Evolutionary conservation across 306 rosid genomes (phyloP).

Genomic region (Dalbergia cultrata): DNA sequence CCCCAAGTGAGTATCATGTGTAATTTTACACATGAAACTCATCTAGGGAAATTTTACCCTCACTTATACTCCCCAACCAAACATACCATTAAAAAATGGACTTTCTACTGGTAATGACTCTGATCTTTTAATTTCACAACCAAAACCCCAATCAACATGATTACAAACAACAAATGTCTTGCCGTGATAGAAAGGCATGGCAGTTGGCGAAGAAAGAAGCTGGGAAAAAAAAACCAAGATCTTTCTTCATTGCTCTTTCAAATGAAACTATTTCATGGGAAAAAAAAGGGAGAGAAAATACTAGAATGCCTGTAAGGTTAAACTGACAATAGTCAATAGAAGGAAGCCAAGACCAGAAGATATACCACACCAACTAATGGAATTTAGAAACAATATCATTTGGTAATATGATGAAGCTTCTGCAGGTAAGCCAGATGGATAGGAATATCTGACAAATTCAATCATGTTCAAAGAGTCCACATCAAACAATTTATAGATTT

Average conservation of each 20-base stretch:
- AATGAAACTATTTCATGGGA: constrained; percentile 11
- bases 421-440: constrained; percentile 30
- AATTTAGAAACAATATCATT: constrained; percentile 26
- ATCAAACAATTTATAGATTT: constrained; percentile 13
- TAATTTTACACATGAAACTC: too few relatives aligned
- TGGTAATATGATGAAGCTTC: constrained; percentile 10
- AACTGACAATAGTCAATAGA: constrained; percentile 23
- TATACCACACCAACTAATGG: constrained; percentile 28
- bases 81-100: not conserved
- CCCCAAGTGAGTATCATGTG: too few relatives aligned
- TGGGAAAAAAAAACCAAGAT: constrained; percentile 1
- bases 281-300: not conserved
- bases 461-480: constrained; percentile 10
- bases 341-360: constrained; percentile 38
- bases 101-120: constrained; percentile 9
- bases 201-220: constrained; percentile 27
- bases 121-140: constrained; percentile 28
- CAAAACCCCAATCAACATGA: constrained; percentile 24
- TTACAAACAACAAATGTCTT: constrained; percentile 23
- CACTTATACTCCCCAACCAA: too few relatives aligned
- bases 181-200: constrained; percentile 17
- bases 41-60: too few relatives aligned
- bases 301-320: not conserved
- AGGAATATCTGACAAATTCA: constrained; percentile 31
- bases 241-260: constrained; percentile 11